Evolutionary conservation across 2,329 filamentous ascomycete genomes (phyloP), one percentile per base, ranked within the genome.

Genomic region (Drechslerella dactyloides): DNA sequence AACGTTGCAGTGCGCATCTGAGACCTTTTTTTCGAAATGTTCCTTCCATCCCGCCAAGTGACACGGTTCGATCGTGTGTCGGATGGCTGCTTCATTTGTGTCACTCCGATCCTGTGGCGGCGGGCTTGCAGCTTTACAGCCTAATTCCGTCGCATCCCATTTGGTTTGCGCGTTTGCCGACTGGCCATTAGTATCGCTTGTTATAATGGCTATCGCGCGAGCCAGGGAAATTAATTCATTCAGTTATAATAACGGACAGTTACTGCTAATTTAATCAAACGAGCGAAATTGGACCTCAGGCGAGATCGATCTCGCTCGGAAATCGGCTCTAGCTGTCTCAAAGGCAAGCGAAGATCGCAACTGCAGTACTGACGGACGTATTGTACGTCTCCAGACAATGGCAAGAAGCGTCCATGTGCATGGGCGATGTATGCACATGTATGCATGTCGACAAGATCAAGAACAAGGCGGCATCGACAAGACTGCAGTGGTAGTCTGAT

Each of bases 301-400:
- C 64, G 57, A 61, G 48, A 30, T 53, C 57, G 48, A 30, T 53
- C 57, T 61, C 56, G 56, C 63, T 68, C 63, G 56, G 51, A 40
- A 56, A 59, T 40, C 10, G 19, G 42, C 56, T 56, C 48, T 11
- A 55, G 17, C 35, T 55, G 50, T 56, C 42, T 61, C 50, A 27
- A 40, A 46, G 19, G 35, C 30, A 42, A 42, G 37, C 37, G 13
- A 42, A 42, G 37, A 42, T 42, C 37, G 2, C 5, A 42, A 13
- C 37, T 37, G 7, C 33, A 37, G 33, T 13, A 6, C 33, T 17
- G 37, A 42, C 37, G 37, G 37, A 42, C 4, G n/a, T 42, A 42
- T 42, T 42, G 37, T 42, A 42, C 11, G 11, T 42, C 13, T 15
- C 11, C 37, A 42, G 37, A 42, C 37, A 42, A 17, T 42, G 37